Evolutionary conservation across 2,329 filamentous ascomycete species (phyloP), one percentile per base, ranked within the genome.

Genomic region (Pseudocercospora musae): DNA sequence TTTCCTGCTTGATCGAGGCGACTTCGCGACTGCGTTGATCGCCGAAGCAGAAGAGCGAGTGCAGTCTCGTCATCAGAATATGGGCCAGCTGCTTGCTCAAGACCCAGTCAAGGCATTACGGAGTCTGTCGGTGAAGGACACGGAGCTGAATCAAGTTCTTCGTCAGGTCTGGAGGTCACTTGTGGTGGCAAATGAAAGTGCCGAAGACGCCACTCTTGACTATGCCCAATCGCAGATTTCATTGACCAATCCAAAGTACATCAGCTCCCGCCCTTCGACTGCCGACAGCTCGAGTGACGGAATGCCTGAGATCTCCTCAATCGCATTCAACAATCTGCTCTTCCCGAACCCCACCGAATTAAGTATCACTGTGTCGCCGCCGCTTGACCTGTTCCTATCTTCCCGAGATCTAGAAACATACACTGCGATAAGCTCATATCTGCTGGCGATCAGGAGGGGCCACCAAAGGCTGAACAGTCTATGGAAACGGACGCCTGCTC

Each of bases 1-100:
- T 77, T 91, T 97, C 68, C 83, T 99, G 2, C 82, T 99, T 0
- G 89, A 90, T 0, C 85, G 91, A 33, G 94, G 94, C 57, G 95
- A 98, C 74, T 99, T 99, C 74, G 92, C 93, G 20, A 87, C 95
- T 77, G 89, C 90, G 0, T 78, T 99, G 25, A 91, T 96, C 0
- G 85, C 89, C 37, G 91, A 97, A 77, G 92, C 94, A 0, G 92
- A 97, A 68, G 86, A 89, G 59, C 89, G 87, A 68, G 84, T 95
- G 23, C 84, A 86, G n/a, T 87, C 85, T 66, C 87, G 91, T 55
- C 91, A 90, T 82, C 86, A 68, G 80, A 87, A 66, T 80, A 86
- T 10, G 84, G 72, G 62, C 48, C 70, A 59, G 63, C 66, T 82
- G 81, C 72, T 82, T 85, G 71, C 84, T 83, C 71, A 72, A 75